Base-by-base conservation (phyloP, 1,284 basidiomycete species). In the Lentinula novae-zelandiae region DNA sequence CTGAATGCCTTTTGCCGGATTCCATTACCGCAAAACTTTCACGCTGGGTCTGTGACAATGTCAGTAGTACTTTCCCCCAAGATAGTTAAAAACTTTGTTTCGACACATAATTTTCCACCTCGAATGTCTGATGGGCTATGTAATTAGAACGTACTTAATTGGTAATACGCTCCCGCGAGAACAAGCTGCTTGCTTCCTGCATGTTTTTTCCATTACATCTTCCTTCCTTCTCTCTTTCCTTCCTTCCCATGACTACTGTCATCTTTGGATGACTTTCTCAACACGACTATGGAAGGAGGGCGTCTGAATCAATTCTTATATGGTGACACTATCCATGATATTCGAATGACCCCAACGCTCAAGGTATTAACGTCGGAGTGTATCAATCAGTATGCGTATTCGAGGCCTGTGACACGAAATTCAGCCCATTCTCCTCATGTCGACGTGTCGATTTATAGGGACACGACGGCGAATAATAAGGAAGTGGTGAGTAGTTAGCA, bases 401-500 rank as follows among this genome's bases (percentile, higher is more conserved):
- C 48, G 36, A 34, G 54, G 17, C 55, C 46, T 39, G 34, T 58
- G 46, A 17, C 49, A 22, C 50, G 36, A 27, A 31, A 13, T 38
- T 36, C 44, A 33, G 27, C 34, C n/a, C 49, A 33, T 13, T 27
- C 27, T 27, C 57, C 55, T 33, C 60, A 61, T 20, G 62, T 63
- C 7, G 50, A 53, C 44, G 39, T 63, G 17, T 58, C 51, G 10
- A 22, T 53, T 20, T 53, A 40, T 8, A 31, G 2, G 61, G 65
- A 44, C 50, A 51, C 5, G 22, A 53, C 34, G 65, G 44, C 17
- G 65, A 49, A 49, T 38, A 39, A 51, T 36, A 39, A 65, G 48
- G 67, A 71, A 65, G 67, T 74, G 64, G 75, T 76, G 42, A 48
- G 69, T 66, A n/a, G 44, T 59, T 50, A 46, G 12, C 40, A 27